These are phyloP conservation scores for Plectosphaerella cucumerina DNA, from an alignment of 2,329 filamentous ascomycete genomes.

Conservation along the genomic window DNA sequence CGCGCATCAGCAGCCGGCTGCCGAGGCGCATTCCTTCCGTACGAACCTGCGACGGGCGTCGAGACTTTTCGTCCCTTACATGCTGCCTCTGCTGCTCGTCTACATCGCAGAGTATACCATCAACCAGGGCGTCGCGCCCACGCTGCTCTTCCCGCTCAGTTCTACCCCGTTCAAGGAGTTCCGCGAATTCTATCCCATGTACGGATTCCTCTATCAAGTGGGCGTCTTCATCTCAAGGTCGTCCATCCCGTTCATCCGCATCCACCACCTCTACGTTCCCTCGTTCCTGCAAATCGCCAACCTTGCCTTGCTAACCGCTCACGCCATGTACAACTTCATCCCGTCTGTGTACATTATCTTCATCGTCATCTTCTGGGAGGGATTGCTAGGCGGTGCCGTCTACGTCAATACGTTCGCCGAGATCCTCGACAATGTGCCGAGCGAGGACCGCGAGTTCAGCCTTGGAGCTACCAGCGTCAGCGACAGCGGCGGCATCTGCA, in stretches of 20 bases:
- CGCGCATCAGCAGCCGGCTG: conserved; percentile 20
- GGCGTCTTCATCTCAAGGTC: conserved; percentile 94
- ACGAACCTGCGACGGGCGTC: conserved; percentile 62
- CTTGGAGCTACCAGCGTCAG: conserved; percentile 86
- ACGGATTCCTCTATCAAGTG: conserved; percentile 89
- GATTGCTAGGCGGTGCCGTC: conserved; percentile 81
- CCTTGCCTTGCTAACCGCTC: conserved; percentile 65
- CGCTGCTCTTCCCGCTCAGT: conserved; percentile 77
- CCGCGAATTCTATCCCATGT: conserved; percentile 90
- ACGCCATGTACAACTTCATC: conserved; percentile 77
- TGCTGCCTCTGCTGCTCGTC: conserved; percentile 87
- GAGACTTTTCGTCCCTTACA: conserved; percentile 71
- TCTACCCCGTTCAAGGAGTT: conserved; percentile 75
- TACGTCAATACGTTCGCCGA: conserved; percentile 97
- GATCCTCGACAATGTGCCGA: conserved; percentile 77
- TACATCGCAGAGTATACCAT: conserved; percentile 97
- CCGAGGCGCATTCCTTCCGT: conserved; percentile 25
- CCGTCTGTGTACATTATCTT: conserved; percentile 87
- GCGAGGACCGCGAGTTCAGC: conserved; percentile 83
- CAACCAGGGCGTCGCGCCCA: conserved; percentile 90
- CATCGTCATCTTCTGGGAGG: conserved; percentile 86
- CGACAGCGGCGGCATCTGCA: conserved; percentile 85
- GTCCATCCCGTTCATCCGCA: conserved; percentile 79
- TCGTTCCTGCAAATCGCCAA: conserved; percentile 80
- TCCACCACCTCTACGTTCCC: conserved; percentile 77